Percentiles rank a stretch among this genome's conserved stretches.
phyloP scores from a whole-genome alignment of 768 basidiomycete genomes.

The Paxillus rubicundulus region DNA sequence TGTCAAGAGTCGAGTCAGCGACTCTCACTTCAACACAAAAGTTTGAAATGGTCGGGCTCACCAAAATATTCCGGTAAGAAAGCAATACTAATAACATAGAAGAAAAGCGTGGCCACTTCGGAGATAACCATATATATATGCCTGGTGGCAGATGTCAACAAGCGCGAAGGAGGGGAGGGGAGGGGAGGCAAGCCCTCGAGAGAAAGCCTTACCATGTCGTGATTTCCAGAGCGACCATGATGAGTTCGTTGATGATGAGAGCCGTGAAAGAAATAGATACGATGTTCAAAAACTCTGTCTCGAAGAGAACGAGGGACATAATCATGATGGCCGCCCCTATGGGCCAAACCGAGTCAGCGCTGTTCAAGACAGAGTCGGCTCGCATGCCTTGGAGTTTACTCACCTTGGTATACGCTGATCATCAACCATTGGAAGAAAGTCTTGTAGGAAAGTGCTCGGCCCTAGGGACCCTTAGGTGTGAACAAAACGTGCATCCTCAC shows the following conservation, averaged over 20 bases:
- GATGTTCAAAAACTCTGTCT: conserved; percentile 96
- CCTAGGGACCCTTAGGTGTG: conserved; percentile 44
- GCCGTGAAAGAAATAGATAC: conserved; percentile 98
- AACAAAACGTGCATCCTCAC: conserved; percentile 1
- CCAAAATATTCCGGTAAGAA: conserved; percentile 98
- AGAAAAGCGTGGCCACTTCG: conserved; percentile 81
- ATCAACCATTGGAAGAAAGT: conserved; percentile 98
- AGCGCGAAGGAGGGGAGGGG: not conserved
- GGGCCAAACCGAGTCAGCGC: not conserved
- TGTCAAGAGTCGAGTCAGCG: conserved; percentile 30
- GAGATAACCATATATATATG: conserved; percentile 94
- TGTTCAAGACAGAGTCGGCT: not conserved
- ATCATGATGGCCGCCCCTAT: conserved; percentile 98
- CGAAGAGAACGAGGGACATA: conserved; percentile 92
- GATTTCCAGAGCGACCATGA: conserved; percentile 98
- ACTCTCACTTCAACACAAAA: not conserved
- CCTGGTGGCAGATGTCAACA: conserved; percentile 44
- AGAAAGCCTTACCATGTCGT: conserved; percentile 78
- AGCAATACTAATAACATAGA: conserved; percentile 89
- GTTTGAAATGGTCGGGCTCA: conserved; percentile 38
- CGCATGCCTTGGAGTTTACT: conserved; percentile 4
- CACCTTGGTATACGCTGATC: conserved; percentile 97
- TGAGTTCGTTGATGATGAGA: conserved; percentile 91
- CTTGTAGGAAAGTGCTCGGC: conserved; percentile 92
- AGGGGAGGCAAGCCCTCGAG: not conserved